These are phyloP conservation scores for Yamagishiella unicocca DNA, from an alignment of 139 green algal genomes.

Conservation along the genomic window DNA sequence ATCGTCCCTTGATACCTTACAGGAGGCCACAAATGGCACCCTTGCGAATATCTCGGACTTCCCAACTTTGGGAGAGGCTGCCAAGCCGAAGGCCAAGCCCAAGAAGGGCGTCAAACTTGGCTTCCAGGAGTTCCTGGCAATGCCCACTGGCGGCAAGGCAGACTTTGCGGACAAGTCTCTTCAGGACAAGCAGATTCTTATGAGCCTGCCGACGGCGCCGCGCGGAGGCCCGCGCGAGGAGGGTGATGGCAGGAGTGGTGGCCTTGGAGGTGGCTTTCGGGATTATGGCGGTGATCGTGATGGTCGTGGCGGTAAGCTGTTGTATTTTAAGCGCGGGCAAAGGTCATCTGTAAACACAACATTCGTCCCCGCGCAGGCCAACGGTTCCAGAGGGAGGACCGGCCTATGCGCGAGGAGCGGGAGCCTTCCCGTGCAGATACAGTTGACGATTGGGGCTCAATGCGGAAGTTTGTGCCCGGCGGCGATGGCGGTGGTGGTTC, in stretches of 20 bases:
- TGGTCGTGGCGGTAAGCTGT: constrained; percentile 4
- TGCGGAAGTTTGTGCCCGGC: constrained; percentile 77
- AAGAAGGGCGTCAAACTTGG: constrained; percentile 77
- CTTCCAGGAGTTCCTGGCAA: constrained; percentile 77
- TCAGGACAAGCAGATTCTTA: constrained; percentile 65
- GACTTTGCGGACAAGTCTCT: constrained; percentile 27
- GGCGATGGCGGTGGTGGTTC: constrained; percentile 44
- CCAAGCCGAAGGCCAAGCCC: constrained; percentile 69
- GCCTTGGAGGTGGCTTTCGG: constrained; percentile 82
- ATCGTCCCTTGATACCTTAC: background rate
- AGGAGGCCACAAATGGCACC: constrained; percentile 31
- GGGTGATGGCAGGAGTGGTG: constrained; percentile 56
- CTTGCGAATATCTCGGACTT: constrained; percentile 71
- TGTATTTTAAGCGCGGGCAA: background rate
- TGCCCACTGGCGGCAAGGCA: background rate
- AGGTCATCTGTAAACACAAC: too few relatives aligned
- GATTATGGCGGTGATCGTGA: constrained; percentile 78
- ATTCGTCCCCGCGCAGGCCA: too few relatives aligned
- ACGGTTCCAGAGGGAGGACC: constrained; percentile 17
- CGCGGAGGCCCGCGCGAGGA: constrained; percentile 58
- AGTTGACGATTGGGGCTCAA: constrained; percentile 80
- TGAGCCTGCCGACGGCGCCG: constrained; percentile 74
- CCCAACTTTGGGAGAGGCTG: constrained; percentile 72
- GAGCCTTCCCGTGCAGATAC: constrained; percentile 85
- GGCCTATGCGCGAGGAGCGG: constrained; percentile 36